phyloP scores from a whole-genome alignment of 2,329 filamentous ascomycete species.

The Ophiostoma tasmaniense region DNA sequence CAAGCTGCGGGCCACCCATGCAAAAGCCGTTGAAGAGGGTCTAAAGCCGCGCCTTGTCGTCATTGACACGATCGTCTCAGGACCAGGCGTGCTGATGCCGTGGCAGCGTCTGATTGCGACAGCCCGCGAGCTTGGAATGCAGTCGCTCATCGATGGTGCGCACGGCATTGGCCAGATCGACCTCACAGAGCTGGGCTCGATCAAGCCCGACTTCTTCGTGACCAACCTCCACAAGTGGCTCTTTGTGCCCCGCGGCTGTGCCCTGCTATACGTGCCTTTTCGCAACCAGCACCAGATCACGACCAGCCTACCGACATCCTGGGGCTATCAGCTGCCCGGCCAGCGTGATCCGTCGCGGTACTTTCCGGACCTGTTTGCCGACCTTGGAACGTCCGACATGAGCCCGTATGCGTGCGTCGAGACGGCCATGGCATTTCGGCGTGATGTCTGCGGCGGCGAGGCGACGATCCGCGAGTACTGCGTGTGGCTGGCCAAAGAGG shows the following conservation, averaged over 20 bases:
- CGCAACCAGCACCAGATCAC: slow-evolving; percentile 59
- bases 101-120: background rate
- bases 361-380: slow-evolving; percentile 57
- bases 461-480: slow-evolving; percentile 51
- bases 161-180: slow-evolving; percentile 11
- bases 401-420: slow-evolving; percentile 54
- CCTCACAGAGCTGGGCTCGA: slow-evolving; percentile 4
- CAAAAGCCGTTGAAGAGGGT: background rate
- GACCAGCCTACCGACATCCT: slow-evolving; percentile 60
- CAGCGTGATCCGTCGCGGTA: slow-evolving; percentile 24
- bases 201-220: slow-evolving; percentile 59
- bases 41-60: background rate
- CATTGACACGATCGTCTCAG: background rate
- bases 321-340: slow-evolving; percentile 44
- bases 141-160: slow-evolving; percentile 1
- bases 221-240: slow-evolving; percentile 73
- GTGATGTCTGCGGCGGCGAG: slow-evolving; percentile 56
- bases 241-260: slow-evolving; percentile 59
- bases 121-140: background rate
- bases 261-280: slow-evolving; percentile 59
- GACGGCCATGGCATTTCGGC: slow-evolving; percentile 54
- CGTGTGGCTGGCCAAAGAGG: slow-evolving; percentile 44
- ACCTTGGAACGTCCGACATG: slow-evolving; percentile 57
- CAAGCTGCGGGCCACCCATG: background rate
- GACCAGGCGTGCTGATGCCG: background rate